A percentile compares a stretch with the other conserved stretches of the same genome.
phyloP scores from a whole-genome alignment of 2,329 filamentous ascomycete genomes.

The Aspergillus melleus region DNA sequence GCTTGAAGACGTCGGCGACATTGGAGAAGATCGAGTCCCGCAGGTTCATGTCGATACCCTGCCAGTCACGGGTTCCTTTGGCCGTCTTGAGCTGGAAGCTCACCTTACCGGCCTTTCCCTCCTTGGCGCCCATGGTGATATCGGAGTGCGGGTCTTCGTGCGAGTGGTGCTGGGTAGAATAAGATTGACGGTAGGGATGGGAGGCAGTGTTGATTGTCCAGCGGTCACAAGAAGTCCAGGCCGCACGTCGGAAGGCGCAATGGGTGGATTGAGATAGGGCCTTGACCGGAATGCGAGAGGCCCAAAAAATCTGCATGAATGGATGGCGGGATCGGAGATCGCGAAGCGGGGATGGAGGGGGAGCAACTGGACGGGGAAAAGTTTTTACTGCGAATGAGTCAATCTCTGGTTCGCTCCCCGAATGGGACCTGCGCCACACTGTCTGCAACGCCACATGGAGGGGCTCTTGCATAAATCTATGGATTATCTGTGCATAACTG shows the following conservation, averaged over 20 bases:
- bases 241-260: not conserved
- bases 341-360: not conserved
- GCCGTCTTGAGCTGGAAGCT: slow-evolving; percentile 77
- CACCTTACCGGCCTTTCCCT: slow-evolving; percentile 40
- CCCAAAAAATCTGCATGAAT: not conserved
- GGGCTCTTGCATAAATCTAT: no score
- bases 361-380: not conserved
- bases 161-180: not conserved
- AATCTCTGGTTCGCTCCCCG: not conserved
- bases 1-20: slow-evolving; percentile 78
- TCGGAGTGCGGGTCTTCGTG: not conserved
- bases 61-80: slow-evolving; percentile 89
- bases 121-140: slow-evolving; percentile 24
- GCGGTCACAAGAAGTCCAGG: not conserved
- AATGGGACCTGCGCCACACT: no score
- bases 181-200: not conserved
- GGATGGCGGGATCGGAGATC: not conserved
- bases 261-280: not conserved
- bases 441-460: no score
- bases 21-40: slow-evolving; percentile 76
- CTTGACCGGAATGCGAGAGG: not conserved
- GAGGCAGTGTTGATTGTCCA: not conserved
- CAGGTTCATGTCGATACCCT: slow-evolving; percentile 74
- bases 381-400: not conserved
- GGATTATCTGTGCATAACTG: no score